Evolutionary conservation across 192 early-diverging fungal species (phyloP), one percentile per base, ranked within the genome.

Genomic region (Gryganskiella cystojenkinii): DNA sequence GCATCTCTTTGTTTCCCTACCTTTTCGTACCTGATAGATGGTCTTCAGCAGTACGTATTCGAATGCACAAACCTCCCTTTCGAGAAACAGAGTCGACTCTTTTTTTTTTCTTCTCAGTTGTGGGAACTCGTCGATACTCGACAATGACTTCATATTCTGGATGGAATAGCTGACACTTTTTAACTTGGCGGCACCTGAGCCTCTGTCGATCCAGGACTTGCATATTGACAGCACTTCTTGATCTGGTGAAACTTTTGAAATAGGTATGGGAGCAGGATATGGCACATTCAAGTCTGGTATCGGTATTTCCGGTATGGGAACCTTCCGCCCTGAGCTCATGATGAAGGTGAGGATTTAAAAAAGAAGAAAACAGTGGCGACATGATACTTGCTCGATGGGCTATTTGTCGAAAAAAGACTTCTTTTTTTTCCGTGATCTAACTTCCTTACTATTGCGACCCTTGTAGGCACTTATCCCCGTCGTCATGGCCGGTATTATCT

Each of bases 401-500:
- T 54, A 14, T 31, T 30, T 33, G 22, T 59, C 25, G 14, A 56
- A 30, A 20, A 43, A 4, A 33, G 17, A 9, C 3, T 44, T 4
- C 20, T 4, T 61, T 30, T 53, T 53, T 11, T 0, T 30, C 24
- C 4, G 31, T 3, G 2, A 19, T 33, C 9, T 19, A 25, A n/a
- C n/a, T n/a, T n/a, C n/a, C n/a, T n/a, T n/a, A n/a, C n/a, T n/a
- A n/a, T n/a, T n/a, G n/a, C n/a, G 22, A 33, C 30, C 35, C 5
- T 27, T 53, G 24, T 79, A 88, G 86, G 84, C 89, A 24, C 85
- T 97, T 53, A 92, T 99, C 61, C 98, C 98, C 13, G 96, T 99
- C 28, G 94, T 99, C 80, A 99, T 99, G 98, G 93, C 95, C 63
- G 97, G 96, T 90, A 99, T 99, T 80, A 91, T 99, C 83, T 96